A percentile compares a stretch with the other conserved stretches of the same genome.
These are phyloP conservation scores for Wickerhamomyces sydowiorum DNA, from an alignment of 805 yeast genomes.

Conservation along the genomic window DNA sequence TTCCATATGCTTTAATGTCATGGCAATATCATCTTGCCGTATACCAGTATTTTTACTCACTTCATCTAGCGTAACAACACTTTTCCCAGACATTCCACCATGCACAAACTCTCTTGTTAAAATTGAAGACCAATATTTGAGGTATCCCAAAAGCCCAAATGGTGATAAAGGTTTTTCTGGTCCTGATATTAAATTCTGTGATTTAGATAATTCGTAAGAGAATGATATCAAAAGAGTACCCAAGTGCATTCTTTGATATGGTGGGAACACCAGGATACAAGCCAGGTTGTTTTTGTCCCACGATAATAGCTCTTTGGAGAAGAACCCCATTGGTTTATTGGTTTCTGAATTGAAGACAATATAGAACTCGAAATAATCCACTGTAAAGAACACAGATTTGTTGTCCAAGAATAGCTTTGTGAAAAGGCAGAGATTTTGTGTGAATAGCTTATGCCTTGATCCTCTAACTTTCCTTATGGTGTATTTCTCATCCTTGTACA, in stretches of 20 bases:
- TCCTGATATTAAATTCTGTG: slow-evolving; percentile 64
- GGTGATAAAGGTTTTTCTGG: slow-evolving; percentile 90
- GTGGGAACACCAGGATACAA: slow-evolving; percentile 88
- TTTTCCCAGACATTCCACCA: slow-evolving; percentile 30
- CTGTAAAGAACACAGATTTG: slow-evolving; percentile 78
- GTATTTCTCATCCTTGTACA: slow-evolving; percentile 53
- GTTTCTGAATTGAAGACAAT: slow-evolving; percentile 51
- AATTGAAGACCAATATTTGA: slow-evolving; percentile 66
- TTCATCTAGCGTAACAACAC: slow-evolving; percentile 37
- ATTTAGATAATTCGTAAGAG: slow-evolving; percentile 69
- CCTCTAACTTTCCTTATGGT: slow-evolving; percentile 69
- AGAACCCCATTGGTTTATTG: slow-evolving; percentile 77
- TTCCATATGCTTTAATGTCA: slow-evolving; percentile 53
- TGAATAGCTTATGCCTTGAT: slow-evolving; percentile 52
- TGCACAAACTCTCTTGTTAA: slow-evolving; percentile 38
- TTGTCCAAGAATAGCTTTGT: slow-evolving; percentile 86
- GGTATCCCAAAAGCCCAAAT: slow-evolving; percentile 69
- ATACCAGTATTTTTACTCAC: slow-evolving; percentile 58
- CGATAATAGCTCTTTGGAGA: slow-evolving; percentile 79
- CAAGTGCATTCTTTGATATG: slow-evolving; percentile 72
- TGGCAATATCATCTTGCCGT: slow-evolving; percentile 52
- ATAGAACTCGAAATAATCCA: slow-evolving; percentile 77
- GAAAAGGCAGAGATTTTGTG: slow-evolving; percentile 79
- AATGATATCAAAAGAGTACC: slow-evolving; percentile 82
- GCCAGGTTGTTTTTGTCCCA: slow-evolving; percentile 81